Evolutionary conservation across 1,284 basidiomycete species (phyloP).

Genomic region (Cryptococcus hybrid): DNA sequence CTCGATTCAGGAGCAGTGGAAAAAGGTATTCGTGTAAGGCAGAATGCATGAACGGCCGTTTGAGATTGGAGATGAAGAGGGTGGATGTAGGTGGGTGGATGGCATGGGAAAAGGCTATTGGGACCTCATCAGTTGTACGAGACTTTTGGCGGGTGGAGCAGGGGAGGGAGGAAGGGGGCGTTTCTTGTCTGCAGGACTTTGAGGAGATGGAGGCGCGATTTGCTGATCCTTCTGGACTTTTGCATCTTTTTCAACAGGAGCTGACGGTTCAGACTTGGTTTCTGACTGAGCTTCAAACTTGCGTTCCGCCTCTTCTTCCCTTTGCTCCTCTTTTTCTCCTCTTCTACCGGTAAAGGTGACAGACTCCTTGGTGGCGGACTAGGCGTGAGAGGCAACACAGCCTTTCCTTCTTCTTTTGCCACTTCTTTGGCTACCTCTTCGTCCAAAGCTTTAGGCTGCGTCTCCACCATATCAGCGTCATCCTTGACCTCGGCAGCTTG

Average conservation of each 20-base stretch:
- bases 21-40: slow-evolving; percentile 32
- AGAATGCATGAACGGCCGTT: slow-evolving; percentile 39
- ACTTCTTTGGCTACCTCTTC: slow-evolving; percentile 20
- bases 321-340: not conserved
- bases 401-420: slow-evolving; percentile 24
- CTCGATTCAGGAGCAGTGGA: slow-evolving; percentile 5
- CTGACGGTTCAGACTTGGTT: not conserved
- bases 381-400: slow-evolving; percentile 15
- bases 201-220: not conserved
- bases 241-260: no score
- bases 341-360: slow-evolving; percentile 13
- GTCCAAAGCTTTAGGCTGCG: slow-evolving; percentile 24
- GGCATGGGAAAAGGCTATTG: slow-evolving; percentile 6
- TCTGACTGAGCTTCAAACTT: not conserved
- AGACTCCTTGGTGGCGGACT: slow-evolving; percentile 9
- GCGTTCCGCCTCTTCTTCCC: not conserved
- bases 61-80: slow-evolving; percentile 48
- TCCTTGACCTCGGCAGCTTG: not conserved
- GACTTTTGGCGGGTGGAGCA: not conserved
- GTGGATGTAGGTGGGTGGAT: slow-evolving; percentile 38
- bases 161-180: slow-evolving; percentile 6
- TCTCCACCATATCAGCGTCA: not conserved
- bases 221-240: not conserved
- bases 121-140: not conserved
- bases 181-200: slow-evolving; percentile 3